A percentile compares a stretch with the other conserved stretches of the same genome.
phyloP scores from a whole-genome alignment of 257 asterid species.

The Solanum virginianum region DNA sequence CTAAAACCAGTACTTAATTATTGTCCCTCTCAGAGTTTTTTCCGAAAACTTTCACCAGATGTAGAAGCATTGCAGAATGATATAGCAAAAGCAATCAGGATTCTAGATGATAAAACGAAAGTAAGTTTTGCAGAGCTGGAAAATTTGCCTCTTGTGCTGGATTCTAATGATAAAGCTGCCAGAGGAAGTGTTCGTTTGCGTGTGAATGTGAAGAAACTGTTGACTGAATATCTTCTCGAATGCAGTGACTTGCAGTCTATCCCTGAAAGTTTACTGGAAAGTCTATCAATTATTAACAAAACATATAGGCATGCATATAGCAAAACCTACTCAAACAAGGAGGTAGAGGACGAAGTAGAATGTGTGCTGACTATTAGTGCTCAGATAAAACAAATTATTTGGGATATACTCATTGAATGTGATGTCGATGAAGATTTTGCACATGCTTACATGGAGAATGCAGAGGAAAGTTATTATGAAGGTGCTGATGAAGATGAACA shows the following conservation, averaged over 20 bases:
- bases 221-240: conserved; percentile 67
- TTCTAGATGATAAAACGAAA: conserved; percentile 13
- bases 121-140: conserved; percentile 31
- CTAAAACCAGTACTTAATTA: conserved; percentile 33
- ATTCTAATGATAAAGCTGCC: conserved; percentile 20
- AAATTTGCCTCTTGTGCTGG: conserved; percentile 31
- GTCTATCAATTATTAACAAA: conserved; percentile 35
- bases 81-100: conserved; percentile 49
- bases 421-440: conserved; percentile 58
- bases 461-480: conserved; percentile 16
- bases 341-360: conserved; percentile 47
- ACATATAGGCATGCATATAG: conserved; percentile 9
- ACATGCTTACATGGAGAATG: conserved; percentile 48
- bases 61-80: conserved; percentile 56
- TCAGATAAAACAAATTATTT: conserved; percentile 63
- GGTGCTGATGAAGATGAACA: conserved; percentile 22
- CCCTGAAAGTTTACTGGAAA: conserved; percentile 40
- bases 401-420: conserved; percentile 34
- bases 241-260: conserved; percentile 56
- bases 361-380: conserved; percentile 52
- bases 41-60: conserved; percentile 48
- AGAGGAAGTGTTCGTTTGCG: conserved; percentile 35
- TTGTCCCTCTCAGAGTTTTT: conserved; percentile 19
- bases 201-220: conserved; percentile 23
- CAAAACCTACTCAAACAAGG: conserved; percentile 25